phyloP scores from a whole-genome alignment of 495 filamentous ascomycete species.

The Jackrogersella multiformis region DNA sequence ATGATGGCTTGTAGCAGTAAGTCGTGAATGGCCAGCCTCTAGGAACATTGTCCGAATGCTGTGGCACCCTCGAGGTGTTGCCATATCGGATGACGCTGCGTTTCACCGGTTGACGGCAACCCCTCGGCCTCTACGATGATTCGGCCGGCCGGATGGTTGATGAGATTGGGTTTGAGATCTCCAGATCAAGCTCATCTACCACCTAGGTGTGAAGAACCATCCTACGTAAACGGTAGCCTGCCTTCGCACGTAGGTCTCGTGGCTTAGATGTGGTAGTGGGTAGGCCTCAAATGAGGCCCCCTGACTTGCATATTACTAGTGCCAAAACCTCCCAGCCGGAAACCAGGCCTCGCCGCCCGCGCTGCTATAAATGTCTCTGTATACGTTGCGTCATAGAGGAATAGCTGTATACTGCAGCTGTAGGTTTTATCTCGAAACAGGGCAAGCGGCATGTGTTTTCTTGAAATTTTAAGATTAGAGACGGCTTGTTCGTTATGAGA shows the following conservation, averaged over 20 bases:
- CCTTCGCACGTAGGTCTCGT: constrained; percentile 23
- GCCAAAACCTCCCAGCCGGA: constrained; percentile 11
- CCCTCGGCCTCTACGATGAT: constrained; percentile 23
- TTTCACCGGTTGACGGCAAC: constrained; percentile 38
- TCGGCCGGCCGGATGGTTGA: constrained; percentile 22
- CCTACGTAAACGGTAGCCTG: constrained; percentile 34
- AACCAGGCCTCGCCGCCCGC: constrained; percentile 13
- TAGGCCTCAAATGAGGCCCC: not conserved
- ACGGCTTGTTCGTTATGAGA: too few species aligned
- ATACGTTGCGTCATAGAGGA: constrained; percentile 28
- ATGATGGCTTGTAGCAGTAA: not conserved
- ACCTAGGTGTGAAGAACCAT: not conserved
- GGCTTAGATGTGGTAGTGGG: constrained; percentile 1
- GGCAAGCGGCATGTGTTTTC: not conserved
- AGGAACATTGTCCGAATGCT: constrained; percentile 36
- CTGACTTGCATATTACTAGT: constrained; percentile 11
- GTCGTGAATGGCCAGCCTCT: constrained; percentile 18
- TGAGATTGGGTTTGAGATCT: constrained; percentile 44
- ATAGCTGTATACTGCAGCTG: not conserved
- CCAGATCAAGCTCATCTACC: constrained; percentile 10
- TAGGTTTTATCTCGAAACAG: not conserved
- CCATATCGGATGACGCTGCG: constrained; percentile 38
- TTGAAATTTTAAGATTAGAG: too few species aligned
- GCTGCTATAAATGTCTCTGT: constrained; percentile 12
- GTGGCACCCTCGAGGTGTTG: constrained; percentile 33